Evolutionary conservation across 2,329 filamentous ascomycete species (phyloP), one percentile per base, ranked within the genome.

Genomic region (Sporothrix schenckii): DNA sequence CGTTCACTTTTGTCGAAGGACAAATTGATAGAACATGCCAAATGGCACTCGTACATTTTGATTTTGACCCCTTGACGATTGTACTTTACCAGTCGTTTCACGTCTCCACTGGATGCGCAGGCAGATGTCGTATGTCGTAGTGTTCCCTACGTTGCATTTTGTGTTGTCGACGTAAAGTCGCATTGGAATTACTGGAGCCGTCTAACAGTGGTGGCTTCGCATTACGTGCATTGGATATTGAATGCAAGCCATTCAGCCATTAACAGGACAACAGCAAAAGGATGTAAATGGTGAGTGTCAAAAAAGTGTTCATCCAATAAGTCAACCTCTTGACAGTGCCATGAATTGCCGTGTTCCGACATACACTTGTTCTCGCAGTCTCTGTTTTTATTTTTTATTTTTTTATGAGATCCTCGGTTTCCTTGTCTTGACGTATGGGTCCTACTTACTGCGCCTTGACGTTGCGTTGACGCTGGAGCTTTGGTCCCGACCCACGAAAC

Each of bases 401-500:
- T n/a, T 50, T 50, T 58, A 7, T 41, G 53, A 4, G 13, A 30
- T 10, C 4, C 16, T 3, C 14, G 0, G 14, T 34, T 5, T 56
- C 16, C 4, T 10, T 4, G 0, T 30, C 3, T 14, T 9, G 16
- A 21, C 4, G 34, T 21, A 13, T 21, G 21, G 34, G 34, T n/a
- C 19, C 34, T n/a, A 41, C 19, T 60, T 3, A 9, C 34, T 7
- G 34, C 41, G 19, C 4, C 39, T 44, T 24, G 56, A 60, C 11
- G 34, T 60, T 41, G 34, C 34, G 44, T 19, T 60, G 19, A n/a
- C 21, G 41, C 19, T 52, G 47, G 47, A 24, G 11, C 2, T 52
- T 21, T 66, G 34, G 14, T 34, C 61, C 44, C 61, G 61, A 44
- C 11, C n/a, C 9, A 30, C 61, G 27, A 66, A 52, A 66, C 61